Evolutionary conservation across 2,329 filamentous ascomycete genomes (phyloP).

Genomic region (Botrytis cinerea): DNA sequence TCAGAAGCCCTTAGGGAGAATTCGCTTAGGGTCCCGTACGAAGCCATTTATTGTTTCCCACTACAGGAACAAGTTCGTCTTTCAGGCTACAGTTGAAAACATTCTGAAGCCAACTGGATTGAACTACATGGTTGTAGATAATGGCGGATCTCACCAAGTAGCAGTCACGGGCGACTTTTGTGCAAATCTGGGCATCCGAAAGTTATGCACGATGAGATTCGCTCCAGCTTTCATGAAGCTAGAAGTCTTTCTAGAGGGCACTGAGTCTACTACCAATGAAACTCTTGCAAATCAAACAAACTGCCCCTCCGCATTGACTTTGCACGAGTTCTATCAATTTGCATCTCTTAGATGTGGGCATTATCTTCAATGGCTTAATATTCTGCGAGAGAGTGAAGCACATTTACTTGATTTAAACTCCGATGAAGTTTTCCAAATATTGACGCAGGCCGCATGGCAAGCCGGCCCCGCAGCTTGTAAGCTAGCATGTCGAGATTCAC

Average conservation of each 20-base stretch:
- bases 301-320: constrained; percentile 51
- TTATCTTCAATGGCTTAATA: constrained; percentile 57
- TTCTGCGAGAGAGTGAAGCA: constrained; percentile 52
- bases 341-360: constrained; percentile 50
- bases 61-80: constrained; percentile 37
- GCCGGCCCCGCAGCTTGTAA: constrained; percentile 43
- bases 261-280: constrained; percentile 48
- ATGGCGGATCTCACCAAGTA: constrained; percentile 24
- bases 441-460: constrained; percentile 54
- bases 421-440: constrained; percentile 48
- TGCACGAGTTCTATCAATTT: constrained; percentile 58
- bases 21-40: constrained; percentile 30
- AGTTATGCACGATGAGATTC: constrained; percentile 47
- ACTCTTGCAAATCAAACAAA: constrained; percentile 52
- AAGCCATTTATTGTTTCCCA: constrained; percentile 41
- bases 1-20: constrained; percentile 16
- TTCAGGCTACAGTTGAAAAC: constrained; percentile 37
- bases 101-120: constrained; percentile 52
- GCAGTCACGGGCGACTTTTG: constrained; percentile 18
- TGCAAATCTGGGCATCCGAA: constrained; percentile 35
- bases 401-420: constrained; percentile 54
- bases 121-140: constrained; percentile 46
- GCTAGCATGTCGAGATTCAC: constrained; percentile 39
- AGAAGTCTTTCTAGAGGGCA: constrained; percentile 31
- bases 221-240: constrained; percentile 30